phyloP scores from a whole-genome alignment of 768 basidiomycete genomes.

The Rhodosporidiobolus odoratus region DNA sequence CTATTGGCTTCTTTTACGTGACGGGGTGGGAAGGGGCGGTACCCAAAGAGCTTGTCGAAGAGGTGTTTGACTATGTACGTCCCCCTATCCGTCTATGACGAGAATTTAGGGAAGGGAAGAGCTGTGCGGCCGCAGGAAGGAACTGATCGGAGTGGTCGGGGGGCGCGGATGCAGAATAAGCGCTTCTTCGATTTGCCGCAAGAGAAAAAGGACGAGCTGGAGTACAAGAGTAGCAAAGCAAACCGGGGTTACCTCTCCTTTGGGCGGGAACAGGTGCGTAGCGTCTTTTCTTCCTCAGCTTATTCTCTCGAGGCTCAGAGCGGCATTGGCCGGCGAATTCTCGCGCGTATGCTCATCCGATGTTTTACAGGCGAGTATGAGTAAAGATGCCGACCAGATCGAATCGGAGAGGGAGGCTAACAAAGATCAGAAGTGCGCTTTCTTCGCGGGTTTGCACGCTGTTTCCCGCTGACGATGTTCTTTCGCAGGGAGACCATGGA shows the following conservation, averaged over 20 bases:
- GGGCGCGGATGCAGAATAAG: conserved; percentile 18
- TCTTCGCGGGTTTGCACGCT: too few species aligned
- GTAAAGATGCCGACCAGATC: conserved; percentile 1
- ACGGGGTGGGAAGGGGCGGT: conserved; percentile 49
- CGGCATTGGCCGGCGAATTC: too few species aligned
- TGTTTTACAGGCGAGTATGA: not conserved
- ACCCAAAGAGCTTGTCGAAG: conserved; percentile 44
- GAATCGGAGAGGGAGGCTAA: not conserved
- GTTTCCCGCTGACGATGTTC: not conserved
- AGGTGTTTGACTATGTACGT: conserved; percentile 18
- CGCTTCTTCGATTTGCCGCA: conserved; percentile 47
- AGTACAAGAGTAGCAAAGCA: conserved; percentile 18
- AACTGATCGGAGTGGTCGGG: conserved; percentile 31
- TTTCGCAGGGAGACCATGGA: conserved; percentile 48
- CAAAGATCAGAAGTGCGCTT: conserved; percentile 17
- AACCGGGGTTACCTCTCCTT: conserved; percentile 30
- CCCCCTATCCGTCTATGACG: not conserved
- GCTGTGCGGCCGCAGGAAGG: conserved; percentile 46
- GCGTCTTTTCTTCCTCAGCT: not conserved
- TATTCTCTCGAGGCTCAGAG: not conserved
- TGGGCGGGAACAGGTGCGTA: conserved; percentile 9
- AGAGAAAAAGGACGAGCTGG: conserved; percentile 50
- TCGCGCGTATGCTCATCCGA: not conserved
- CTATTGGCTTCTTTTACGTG: conserved; percentile 54
- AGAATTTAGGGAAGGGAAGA: too few species aligned